Conservation (phyloP, 495 filamentous ascomycete species). For the Darksidea phi region DNA sequence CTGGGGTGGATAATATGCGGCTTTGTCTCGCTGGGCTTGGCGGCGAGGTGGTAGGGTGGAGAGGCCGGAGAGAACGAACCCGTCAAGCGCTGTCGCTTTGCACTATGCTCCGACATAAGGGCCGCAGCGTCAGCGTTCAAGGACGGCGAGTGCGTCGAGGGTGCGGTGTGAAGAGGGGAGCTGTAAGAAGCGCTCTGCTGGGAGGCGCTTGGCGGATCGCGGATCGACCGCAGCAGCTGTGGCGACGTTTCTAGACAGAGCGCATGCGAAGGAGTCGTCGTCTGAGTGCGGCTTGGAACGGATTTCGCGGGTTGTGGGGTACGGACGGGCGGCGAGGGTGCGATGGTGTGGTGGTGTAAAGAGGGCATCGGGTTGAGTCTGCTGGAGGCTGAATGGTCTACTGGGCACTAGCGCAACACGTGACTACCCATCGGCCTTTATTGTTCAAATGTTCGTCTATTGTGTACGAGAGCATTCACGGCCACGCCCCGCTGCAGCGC, state of each 20-base stretch:
- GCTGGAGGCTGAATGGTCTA: constrained; percentile 17
- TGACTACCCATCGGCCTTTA: too few species aligned
- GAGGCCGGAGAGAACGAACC: constrained; percentile 43
- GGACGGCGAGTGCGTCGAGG: constrained; percentile 3
- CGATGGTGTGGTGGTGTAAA: neutral
- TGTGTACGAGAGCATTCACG: too few species aligned
- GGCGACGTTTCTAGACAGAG: constrained; percentile 14
- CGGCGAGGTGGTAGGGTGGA: constrained; percentile 37
- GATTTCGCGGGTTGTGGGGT: constrained; percentile 34
- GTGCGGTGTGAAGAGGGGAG: neutral
- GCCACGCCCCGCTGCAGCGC: neutral
- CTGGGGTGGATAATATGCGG: constrained; percentile 37
- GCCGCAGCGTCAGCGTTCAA: constrained; percentile 5
- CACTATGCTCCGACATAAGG: constrained; percentile 39
- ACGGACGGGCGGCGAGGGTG: constrained; percentile 23
- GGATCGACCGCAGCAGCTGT: constrained; percentile 26
- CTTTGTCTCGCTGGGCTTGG: constrained; percentile 39
- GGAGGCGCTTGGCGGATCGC: constrained; percentile 20
- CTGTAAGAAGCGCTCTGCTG: constrained; percentile 2
- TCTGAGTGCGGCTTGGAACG: constrained; percentile 3
- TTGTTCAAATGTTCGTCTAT: too few species aligned
- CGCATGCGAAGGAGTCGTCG: constrained; percentile 16
- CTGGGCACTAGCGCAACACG: neutral
- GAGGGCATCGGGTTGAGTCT: constrained; percentile 12
- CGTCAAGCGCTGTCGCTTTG: constrained; percentile 39